Conservation (phyloP, 208 protist genomes). For the Acanthamoeba royreba region DNA sequence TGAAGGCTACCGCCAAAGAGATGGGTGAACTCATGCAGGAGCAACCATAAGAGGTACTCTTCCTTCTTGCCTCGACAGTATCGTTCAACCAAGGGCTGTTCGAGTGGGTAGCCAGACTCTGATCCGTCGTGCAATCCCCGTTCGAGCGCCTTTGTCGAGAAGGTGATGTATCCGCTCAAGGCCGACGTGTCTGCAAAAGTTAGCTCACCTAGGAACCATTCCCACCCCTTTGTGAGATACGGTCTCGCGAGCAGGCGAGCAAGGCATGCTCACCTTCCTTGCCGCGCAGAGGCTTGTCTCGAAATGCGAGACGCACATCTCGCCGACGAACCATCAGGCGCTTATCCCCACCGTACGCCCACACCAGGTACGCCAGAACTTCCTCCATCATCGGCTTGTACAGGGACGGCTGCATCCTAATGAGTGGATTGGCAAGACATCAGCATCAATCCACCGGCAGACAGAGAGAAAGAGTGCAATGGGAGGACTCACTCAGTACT, state of each 20-base stretch:
- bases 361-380: not conserved
- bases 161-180: not conserved
- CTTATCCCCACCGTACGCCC: not conserved
- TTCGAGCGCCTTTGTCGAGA: not conserved
- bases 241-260: not conserved
- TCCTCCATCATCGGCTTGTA: constrained; percentile 8
- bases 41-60: not conserved
- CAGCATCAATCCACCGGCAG: not conserved
- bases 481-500: not conserved
- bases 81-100: not conserved
- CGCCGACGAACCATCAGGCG: not conserved
- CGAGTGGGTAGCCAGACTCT: not conserved
- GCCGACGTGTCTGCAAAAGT: not conserved
- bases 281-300: not conserved
- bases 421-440: not conserved
- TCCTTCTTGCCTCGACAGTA: not conserved
- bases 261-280: not conserved
- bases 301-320: not conserved
- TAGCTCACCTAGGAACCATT: not conserved
- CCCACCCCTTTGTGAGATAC: not conserved
- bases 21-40: not conserved
- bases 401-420: not conserved
- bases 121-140: not conserved
- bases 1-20: not conserved
- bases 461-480: no score